Evolutionary conservation across 768 basidiomycete species (phyloP), one percentile per base, ranked within the genome.

Genomic region (Hericium erinaceus): DNA sequence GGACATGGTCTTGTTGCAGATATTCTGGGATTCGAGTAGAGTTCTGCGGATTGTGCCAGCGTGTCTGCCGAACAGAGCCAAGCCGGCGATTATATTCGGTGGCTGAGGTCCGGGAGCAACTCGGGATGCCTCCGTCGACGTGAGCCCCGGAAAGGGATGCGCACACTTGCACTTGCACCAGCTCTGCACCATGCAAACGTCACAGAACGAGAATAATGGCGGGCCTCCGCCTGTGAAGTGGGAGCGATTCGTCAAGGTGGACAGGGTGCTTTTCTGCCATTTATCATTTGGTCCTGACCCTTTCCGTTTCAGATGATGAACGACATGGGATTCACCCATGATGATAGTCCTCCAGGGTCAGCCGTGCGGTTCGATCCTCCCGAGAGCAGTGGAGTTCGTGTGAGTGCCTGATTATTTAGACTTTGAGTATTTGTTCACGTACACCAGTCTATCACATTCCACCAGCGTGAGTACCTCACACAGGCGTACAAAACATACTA

Each of bases 341-440:
- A 65, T 50, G 62, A 63, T 16, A 64, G 65, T 39, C 62, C 69
- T 15, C 65, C 68, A 5, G 69, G 69, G 24, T 68, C 68, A 28
- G 64, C 67, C 48, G 69, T 70, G 38, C 65, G 66, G 15, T 70
- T 70, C 51, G 64, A 69, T 61, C 69, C 69, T 1, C 69, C 65
- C 7, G 33, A 33, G 1, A 40, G 54, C 11, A 57, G 61, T 7
- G 55, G 63, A 16, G 52, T 55, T 52, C 28, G 62, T 60, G 56
- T 41, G 60, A 50, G 37, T 39, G 13, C n/a, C 33, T 16, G 10
- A 4, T 51, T n/a, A 33, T 28, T 28, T 0, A 37, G 55, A n/a
- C 6, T 39, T 13, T 44, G 41, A 16, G 41, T 8, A 44, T 13
- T 18, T 44, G 18, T 16, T 16, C 41, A 44, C 41, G 41, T 44